phyloP scores from a whole-genome alignment of 495 filamentous ascomycete species.

The Recurvomyces mirabilis region DNA sequence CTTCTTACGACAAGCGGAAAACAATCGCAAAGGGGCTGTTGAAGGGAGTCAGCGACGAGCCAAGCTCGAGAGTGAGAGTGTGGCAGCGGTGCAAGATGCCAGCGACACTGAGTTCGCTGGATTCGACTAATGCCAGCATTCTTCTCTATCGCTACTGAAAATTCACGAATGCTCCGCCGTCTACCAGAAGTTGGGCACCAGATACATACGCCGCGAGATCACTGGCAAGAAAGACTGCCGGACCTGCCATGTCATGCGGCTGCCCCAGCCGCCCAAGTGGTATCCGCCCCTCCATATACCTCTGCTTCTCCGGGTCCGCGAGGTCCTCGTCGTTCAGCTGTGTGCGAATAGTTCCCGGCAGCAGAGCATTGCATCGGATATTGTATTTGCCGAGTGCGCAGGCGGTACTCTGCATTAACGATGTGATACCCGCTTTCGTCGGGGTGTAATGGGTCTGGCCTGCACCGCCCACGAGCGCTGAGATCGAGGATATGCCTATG shows the following conservation, averaged over 20 bases:
- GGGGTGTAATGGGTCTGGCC: constrained; percentile 81
- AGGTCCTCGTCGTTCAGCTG: constrained; percentile 82
- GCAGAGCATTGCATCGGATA: constrained; percentile 73
- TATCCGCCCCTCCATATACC: constrained; percentile 76
- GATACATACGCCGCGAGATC: constrained; percentile 45
- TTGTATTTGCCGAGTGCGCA: constrained; percentile 64
- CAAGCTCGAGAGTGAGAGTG: constrained; percentile 26
- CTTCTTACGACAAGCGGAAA: constrained; percentile 67
- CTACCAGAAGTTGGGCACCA: constrained; percentile 74
- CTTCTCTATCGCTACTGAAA: constrained; percentile 47
- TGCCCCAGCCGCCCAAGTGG: constrained; percentile 62
- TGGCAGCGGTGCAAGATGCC: constrained; percentile 23
- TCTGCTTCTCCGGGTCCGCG: constrained; percentile 53
- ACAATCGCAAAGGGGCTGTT: constrained; percentile 63
- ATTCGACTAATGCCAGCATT: constrained; percentile 27
- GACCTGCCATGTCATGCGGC: constrained; percentile 56
- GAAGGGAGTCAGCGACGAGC: constrained; percentile 57
- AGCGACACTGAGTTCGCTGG: constrained; percentile 52
- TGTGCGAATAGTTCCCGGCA: constrained; percentile 78
- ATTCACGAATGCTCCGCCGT: constrained; percentile 68
- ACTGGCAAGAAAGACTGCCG: constrained; percentile 76
- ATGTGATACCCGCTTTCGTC: constrained; percentile 76
- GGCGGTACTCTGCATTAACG: constrained; percentile 75
- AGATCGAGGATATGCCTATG: constrained; percentile 75
- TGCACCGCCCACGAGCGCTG: constrained; percentile 71